phyloP scores from a whole-genome alignment of 176 grass and related monocot genomes.

The Triticum turgidum region DNA sequence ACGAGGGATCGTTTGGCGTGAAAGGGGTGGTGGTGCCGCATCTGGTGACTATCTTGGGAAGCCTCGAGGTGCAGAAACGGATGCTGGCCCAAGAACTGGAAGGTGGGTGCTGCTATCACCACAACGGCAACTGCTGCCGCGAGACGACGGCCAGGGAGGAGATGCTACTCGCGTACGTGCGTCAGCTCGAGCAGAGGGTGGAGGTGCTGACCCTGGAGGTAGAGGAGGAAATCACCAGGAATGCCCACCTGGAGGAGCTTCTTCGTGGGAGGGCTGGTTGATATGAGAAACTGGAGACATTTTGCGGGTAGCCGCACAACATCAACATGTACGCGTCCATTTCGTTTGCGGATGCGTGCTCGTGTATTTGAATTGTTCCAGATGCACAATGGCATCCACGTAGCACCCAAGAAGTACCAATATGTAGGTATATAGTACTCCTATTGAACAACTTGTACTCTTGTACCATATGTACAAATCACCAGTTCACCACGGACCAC shows the following conservation, averaged over 20 bases:
- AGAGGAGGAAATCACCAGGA: conserved; percentile 54
- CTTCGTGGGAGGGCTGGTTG: conserved; percentile 15
- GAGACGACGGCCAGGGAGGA: conserved; percentile 38
- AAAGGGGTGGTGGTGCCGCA: conserved; percentile 48
- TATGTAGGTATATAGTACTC: not conserved
- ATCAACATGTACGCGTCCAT: not conserved
- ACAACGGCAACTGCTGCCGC: not conserved
- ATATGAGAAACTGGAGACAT: not conserved
- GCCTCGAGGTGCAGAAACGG: conserved; percentile 67
- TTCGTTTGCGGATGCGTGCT: not conserved
- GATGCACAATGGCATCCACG: not conserved
- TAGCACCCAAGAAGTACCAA: not conserved
- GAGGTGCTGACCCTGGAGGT: conserved; percentile 54
- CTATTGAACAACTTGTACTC: no score
- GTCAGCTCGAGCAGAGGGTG: conserved; percentile 50
- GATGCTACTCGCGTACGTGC: conserved; percentile 56
- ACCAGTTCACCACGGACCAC: no score
- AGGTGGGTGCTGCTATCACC: conserved; percentile 11
- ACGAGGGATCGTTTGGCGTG: not conserved
- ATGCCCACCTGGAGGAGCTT: conserved; percentile 41
- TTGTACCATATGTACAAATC: no score
- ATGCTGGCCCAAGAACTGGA: conserved; percentile 59
- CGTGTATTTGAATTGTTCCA: not conserved
- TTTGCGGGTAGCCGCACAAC: not conserved
- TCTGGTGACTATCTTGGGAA: conserved; percentile 64